Percentiles rank a stretch among this genome's conserved stretches.
phyloP scores from a whole-genome alignment of 139 green algal species.

The Chlorella vulgaris region DNA sequence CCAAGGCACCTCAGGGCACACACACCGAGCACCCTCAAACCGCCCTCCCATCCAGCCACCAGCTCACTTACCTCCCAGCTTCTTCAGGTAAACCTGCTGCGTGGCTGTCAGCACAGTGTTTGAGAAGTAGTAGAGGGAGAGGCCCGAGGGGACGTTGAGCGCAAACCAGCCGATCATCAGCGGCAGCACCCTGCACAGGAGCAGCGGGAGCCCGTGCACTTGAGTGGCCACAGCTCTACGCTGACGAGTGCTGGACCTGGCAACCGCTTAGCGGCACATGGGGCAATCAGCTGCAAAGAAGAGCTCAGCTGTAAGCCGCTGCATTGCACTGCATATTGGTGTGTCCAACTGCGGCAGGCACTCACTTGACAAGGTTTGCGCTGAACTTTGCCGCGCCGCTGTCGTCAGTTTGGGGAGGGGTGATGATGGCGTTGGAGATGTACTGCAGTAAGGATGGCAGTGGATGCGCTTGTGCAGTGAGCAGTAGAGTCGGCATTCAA shows the following conservation, averaged over 20 bases:
- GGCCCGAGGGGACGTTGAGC: constrained; percentile 85
- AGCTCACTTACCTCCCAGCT: constrained; percentile 80
- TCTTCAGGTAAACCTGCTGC: constrained; percentile 79
- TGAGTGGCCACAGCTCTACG: neutral
- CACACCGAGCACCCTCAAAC: no score
- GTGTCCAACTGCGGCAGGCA: neutral
- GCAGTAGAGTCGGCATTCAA: neutral
- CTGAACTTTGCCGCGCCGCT: constrained; percentile 27
- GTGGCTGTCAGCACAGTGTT: constrained; percentile 81
- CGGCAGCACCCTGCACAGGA: constrained; percentile 61
- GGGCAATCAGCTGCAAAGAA: neutral
- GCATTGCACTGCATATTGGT: neutral
- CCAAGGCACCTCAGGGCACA: no score
- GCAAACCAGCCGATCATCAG: constrained; percentile 92
- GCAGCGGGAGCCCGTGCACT: no score
- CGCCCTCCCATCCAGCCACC: no score
- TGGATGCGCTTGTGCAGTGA: neutral
- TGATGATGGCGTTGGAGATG: constrained; percentile 55
- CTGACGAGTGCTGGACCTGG: no score
- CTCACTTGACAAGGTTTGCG: constrained; percentile 25
- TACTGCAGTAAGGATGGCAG: constrained; percentile 51
- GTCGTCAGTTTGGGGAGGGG: constrained; percentile 43
- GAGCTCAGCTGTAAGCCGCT: neutral
- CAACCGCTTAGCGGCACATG: no score
- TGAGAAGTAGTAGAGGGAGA: constrained; percentile 91